Evolutionary conservation across 176 grass and related monocot species (phyloP), one percentile per base, ranked within the genome.

Genomic region (Hordeum marinum): DNA sequence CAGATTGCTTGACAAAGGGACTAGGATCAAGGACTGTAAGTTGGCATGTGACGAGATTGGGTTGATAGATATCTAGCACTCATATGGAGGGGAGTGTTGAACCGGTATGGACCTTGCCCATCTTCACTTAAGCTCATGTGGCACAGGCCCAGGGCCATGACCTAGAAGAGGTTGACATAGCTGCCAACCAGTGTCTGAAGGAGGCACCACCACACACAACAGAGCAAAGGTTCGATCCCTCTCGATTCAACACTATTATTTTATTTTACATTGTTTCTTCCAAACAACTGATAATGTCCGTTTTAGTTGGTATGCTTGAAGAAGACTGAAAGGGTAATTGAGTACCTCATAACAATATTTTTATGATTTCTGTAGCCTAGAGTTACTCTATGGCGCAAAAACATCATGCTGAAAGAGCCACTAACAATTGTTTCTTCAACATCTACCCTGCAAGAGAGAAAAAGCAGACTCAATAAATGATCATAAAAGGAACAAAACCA

Each of bases 361-460:
- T 94, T 98, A 85, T 98, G 96, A 81, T 94, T 98, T 80, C 93
- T 90, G 85, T 95, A 95, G 46, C 76, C 81, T 75, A 95, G 85
- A 39, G 96, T 94, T 48, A 98, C 75, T 88, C 96, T 94, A 77
- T 98, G 96, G 26, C 83, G 89, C 78, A 98, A 88, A 94, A 98
- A 98, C 35, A 93, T 90, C 96, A 98, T 95, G 82, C 91, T 95
- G 83, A 98, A 98, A 42, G 93, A 92, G 57, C 96, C 96, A 75
- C 71, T 95, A 69, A 98, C 93, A 72, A 94, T 89, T 31, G 89
- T 89, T 86, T 98, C 96, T 59, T 98, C 91, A 77, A 98, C 68
- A 78, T 95, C 96, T 90, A 98, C 84, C 85, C 96, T 98, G 93
- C 64, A 83, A 87, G 37, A 68, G 65, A 76, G 31, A 36, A 80